phyloP scores from a whole-genome alignment of 2,329 filamentous ascomycete genomes.

The Colletotrichum spinosum region DNA sequence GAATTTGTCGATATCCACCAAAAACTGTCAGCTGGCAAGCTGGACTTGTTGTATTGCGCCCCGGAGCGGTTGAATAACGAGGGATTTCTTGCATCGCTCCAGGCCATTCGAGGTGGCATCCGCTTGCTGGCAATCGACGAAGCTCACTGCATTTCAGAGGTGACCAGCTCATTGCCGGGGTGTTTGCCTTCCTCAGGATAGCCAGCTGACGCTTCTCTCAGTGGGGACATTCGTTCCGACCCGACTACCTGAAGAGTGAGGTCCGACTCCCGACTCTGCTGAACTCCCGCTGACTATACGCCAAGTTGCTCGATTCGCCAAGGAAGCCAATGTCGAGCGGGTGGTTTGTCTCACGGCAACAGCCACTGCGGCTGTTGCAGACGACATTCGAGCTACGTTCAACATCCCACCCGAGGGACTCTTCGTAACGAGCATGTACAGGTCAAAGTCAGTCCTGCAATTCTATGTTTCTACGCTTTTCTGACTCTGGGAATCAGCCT shows the following conservation, averaged over 20 bases:
- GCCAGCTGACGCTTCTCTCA: conserved; percentile 33
- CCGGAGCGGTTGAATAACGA: conserved; percentile 72
- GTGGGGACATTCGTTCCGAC: conserved; percentile 63
- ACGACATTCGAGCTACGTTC: conserved; percentile 66
- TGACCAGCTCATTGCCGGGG: conserved; percentile 1
- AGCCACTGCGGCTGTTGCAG: conserved; percentile 65
- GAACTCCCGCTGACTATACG: conserved; percentile 39
- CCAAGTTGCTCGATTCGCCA: conserved; percentile 64
- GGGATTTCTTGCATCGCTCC: conserved; percentile 67
- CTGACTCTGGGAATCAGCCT: conserved; percentile 48
- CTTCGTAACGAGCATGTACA: conserved; percentile 70
- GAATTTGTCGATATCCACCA: conserved; percentile 53
- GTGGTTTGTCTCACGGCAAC: conserved; percentile 72
- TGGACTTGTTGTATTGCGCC: conserved; percentile 68
- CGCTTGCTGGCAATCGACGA: conserved; percentile 69
- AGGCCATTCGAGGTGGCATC: conserved; percentile 64
- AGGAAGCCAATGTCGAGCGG: conserved; percentile 67
- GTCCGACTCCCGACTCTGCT: not conserved
- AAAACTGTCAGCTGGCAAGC: conserved; percentile 54
- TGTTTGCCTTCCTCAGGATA: too few species aligned
- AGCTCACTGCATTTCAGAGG: conserved; percentile 68
- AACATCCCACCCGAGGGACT: conserved; percentile 60
- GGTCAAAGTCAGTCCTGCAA: conserved; percentile 57
- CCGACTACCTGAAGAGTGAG: conserved; percentile 62
- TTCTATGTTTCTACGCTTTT: rapidly evolving